A percentile compares a stretch with the other conserved stretches of the same genome.
phyloP scores from a whole-genome alignment of 2,329 filamentous ascomycete species.

The Furcasterigmium furcatum region DNA sequence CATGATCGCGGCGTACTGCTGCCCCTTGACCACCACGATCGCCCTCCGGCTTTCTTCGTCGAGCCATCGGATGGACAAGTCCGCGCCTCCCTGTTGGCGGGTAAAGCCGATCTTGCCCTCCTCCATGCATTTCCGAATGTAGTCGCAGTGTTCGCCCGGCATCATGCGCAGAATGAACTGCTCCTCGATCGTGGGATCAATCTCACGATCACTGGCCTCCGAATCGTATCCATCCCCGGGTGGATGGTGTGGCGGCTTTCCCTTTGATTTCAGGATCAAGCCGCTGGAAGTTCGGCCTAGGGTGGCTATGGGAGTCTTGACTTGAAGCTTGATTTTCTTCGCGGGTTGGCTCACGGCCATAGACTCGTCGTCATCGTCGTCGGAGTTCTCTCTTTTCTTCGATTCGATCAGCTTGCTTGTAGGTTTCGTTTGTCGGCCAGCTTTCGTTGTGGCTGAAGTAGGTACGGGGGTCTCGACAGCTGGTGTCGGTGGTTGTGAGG shows the following conservation, averaged over 20 bases:
- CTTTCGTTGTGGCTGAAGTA: slow-evolving; percentile 50
- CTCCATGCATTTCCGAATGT: slow-evolving; percentile 71
- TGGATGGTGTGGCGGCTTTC: slow-evolving; percentile 65
- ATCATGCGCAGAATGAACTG: slow-evolving; percentile 87
- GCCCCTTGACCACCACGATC: slow-evolving; percentile 65
- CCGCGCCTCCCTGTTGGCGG: slow-evolving; percentile 63
- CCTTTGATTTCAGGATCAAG: slow-evolving; percentile 57
- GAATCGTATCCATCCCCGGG: slow-evolving; percentile 93
- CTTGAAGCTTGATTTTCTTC: slow-evolving; percentile 52
- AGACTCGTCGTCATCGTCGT: slow-evolving; percentile 45
- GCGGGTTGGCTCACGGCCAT: slow-evolving; percentile 29
- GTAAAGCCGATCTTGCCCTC: slow-evolving; percentile 73
- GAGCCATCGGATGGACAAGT: slow-evolving; percentile 79
- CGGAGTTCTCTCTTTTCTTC: slow-evolving; percentile 59
- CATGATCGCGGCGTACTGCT: slow-evolving; percentile 72
- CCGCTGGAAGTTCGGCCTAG: slow-evolving; percentile 24
- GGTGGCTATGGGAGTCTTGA: slow-evolving; percentile 23
- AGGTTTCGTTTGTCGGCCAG: slow-evolving; percentile 56
- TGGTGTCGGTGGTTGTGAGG: slow-evolving; percentile 35
- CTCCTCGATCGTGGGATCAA: slow-evolving; percentile 84
- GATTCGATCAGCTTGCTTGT: slow-evolving; percentile 53
- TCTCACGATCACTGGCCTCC: slow-evolving; percentile 86
- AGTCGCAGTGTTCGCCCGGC: slow-evolving; percentile 82
- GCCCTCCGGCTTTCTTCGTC: slow-evolving; percentile 71
- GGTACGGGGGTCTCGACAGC: slow-evolving; percentile 16